A percentile compares a stretch with the other conserved stretches of the same genome.
These are phyloP conservation scores for Boletus vinaceobasis DNA, from an alignment of 768 basidiomycete species.

Conservation along the genomic window DNA sequence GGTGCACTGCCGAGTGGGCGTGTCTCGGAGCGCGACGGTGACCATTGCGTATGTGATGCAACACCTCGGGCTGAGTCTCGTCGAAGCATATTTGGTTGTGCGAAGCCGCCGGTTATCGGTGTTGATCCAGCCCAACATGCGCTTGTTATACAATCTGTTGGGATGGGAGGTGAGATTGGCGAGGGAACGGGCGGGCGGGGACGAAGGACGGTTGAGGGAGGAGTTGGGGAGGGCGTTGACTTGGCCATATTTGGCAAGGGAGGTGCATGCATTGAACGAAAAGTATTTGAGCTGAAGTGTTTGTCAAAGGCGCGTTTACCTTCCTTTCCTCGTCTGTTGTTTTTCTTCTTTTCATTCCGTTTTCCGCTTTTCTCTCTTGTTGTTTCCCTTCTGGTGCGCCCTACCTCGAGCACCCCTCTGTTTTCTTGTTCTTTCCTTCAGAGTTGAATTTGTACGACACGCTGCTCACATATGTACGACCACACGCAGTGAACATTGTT, in stretches of 20 bases:
- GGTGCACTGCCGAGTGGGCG: conserved; percentile 99
- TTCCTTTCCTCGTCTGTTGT: background rate
- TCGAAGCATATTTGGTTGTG: conserved; percentile 92
- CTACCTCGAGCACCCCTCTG: background rate
- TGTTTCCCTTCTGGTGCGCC: background rate
- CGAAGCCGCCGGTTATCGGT: conserved; percentile 87
- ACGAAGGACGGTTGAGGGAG: conserved; percentile 46
- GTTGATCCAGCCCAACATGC: conserved; percentile 93
- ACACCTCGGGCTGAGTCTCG: conserved; percentile 76
- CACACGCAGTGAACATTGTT: background rate
- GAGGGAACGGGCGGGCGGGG: conserved; percentile 58
- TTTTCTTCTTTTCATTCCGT: background rate
- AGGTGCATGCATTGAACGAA: conserved; percentile 83
- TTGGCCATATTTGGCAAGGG: conserved; percentile 83
- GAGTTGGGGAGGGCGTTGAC: conserved; percentile 68
- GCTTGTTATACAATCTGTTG: conserved; percentile 90
- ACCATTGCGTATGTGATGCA: conserved; percentile 99
- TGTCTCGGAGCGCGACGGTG: conserved; percentile 90
- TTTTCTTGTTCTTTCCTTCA: background rate
- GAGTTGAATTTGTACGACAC: background rate
- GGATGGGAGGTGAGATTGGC: conserved; percentile 95
- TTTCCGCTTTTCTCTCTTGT: background rate
- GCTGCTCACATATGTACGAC: background rate
- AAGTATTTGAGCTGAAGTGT: conserved; percentile 58
- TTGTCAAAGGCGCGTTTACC: background rate